phyloP scores from a whole-genome alignment of 2,329 filamentous ascomycete genomes.

The Aspergillus awamori region DNA sequence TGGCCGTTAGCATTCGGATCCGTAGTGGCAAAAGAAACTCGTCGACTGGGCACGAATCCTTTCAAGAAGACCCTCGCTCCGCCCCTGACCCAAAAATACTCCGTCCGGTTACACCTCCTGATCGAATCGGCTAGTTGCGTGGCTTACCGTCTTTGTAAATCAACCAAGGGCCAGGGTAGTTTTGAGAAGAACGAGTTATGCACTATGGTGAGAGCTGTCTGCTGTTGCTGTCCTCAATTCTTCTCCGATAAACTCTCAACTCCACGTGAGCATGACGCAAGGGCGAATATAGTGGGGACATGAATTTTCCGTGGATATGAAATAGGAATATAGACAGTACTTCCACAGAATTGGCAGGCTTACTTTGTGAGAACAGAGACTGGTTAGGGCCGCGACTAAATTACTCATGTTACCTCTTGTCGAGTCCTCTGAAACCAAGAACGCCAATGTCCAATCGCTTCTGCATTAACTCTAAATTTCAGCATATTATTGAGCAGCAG shows the following conservation, averaged over 20 bases:
- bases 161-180: background rate
- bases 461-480: background rate
- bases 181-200: background rate
- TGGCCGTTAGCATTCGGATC: background rate
- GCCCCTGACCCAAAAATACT: slow-evolving; percentile 13
- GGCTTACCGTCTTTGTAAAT: slow-evolving; percentile 1
- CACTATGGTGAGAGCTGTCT: background rate
- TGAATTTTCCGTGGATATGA: background rate
- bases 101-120: slow-evolving; percentile 13
- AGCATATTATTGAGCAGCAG: background rate
- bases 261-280: background rate
- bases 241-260: background rate
- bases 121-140: slow-evolving; percentile 6
- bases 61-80: background rate
- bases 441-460: background rate
- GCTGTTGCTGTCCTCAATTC: background rate
- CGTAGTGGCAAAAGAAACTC: background rate
- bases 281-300: background rate
- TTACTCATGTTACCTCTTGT: background rate
- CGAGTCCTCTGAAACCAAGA: background rate
- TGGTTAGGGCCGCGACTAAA: background rate
- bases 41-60: background rate
- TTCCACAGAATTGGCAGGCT: background rate
- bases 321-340: background rate
- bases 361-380: background rate